Conservation (phyloP, 805 yeast genomes). For the Lipomyces yamanashiensis region DNA sequence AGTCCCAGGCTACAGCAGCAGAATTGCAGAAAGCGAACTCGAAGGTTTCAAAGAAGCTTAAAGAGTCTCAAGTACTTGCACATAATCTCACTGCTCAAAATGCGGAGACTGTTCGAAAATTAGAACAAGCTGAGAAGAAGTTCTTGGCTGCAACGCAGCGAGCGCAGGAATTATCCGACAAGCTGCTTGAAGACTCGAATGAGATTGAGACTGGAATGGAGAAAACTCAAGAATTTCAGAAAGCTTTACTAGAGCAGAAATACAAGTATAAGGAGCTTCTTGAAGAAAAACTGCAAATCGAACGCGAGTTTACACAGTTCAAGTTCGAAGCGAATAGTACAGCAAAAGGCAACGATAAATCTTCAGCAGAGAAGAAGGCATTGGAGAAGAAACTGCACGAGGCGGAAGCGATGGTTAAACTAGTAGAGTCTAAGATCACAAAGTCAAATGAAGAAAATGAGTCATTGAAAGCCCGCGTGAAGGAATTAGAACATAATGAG, state of each 20-base stretch:
- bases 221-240: conserved; percentile 20
- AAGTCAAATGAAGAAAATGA: not conserved
- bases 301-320: conserved; percentile 4
- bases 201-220: conserved; percentile 13
- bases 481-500: too few relatives aligned
- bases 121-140: conserved; percentile 12
- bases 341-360: not conserved
- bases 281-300: conserved; percentile 15
- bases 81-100: not conserved
- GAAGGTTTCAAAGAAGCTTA: not conserved
- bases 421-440: not conserved
- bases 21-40: not conserved
- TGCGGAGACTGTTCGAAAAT: not conserved
- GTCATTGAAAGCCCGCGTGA: not conserved
- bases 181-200: conserved; percentile 10
- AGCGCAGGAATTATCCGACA: conserved; percentile 2
- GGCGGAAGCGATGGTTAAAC: not conserved
- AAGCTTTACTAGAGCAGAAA: conserved; percentile 17
- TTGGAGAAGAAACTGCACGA: conserved; percentile 10
- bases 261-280: conserved; percentile 16
- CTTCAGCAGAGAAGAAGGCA: not conserved
- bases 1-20: not conserved
- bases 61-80: not conserved
- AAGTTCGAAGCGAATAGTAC: conserved; percentile 1
- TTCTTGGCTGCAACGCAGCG: not conserved